A percentile compares a stretch with the other conserved stretches of the same genome.
Evolutionary conservation across 2,329 filamentous ascomycete species (phyloP).

Genomic region (Raffaelea arxii): DNA sequence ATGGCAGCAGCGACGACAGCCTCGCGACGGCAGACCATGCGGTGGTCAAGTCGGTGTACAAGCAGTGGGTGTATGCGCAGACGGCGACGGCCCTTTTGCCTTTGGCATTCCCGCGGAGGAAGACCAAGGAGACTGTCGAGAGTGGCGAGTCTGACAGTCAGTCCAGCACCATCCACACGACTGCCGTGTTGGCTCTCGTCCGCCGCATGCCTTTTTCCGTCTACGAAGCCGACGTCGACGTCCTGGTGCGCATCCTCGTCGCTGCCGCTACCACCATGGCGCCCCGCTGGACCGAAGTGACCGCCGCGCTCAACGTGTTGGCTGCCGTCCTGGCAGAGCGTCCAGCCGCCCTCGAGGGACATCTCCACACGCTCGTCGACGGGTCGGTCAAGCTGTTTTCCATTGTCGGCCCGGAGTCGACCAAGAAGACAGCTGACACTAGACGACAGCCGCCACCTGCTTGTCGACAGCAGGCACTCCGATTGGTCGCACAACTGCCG

Average conservation of each 20-base stretch:
- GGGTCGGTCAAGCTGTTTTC: conserved; percentile 30
- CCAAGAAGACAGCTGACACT: neutral
- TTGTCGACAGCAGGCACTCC: conserved; percentile 37
- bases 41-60: conserved; percentile 30
- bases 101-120: conserved; percentile 27
- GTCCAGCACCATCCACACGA: conserved; percentile 29
- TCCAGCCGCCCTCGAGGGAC: conserved; percentile 33
- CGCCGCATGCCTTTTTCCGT: conserved; percentile 39
- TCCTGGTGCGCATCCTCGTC: conserved; percentile 39
- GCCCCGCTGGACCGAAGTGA: conserved; percentile 31
- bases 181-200: conserved; percentile 38
- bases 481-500: conserved; percentile 38
- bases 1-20: conserved; percentile 14
- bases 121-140: conserved; percentile 5
- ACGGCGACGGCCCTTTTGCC: conserved; percentile 35
- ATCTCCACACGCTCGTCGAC: conserved; percentile 38
- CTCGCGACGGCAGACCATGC: conserved; percentile 32
- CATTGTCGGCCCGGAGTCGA: conserved; percentile 4
- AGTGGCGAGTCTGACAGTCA: too few species aligned
- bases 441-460: conserved; percentile 4
- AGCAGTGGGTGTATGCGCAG: conserved; percentile 38
- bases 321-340: conserved; percentile 36
- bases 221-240: conserved; percentile 39
- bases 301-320: conserved; percentile 38
- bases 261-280: conserved; percentile 31